phyloP scores from a whole-genome alignment of 2,329 filamentous ascomycete species.

The Colletotrichum acutatum region DNA sequence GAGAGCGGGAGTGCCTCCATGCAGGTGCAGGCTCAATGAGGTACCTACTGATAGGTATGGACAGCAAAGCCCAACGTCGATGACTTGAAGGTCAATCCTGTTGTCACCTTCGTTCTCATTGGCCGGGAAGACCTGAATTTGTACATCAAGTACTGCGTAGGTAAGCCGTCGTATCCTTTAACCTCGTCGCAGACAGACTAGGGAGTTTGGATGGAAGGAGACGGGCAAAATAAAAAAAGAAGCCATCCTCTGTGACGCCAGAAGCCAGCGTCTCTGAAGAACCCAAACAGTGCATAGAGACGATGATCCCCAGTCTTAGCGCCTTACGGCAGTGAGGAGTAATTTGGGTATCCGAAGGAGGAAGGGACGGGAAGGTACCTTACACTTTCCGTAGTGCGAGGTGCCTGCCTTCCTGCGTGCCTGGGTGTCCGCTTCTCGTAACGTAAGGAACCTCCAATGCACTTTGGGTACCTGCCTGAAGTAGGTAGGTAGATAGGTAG shows the following conservation, averaged over 20 bases:
- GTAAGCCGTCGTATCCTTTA: background rate
- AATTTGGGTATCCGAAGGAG: background rate
- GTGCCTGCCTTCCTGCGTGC: background rate
- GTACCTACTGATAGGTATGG: background rate
- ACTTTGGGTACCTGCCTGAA: constrained; percentile 1
- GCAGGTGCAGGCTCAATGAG: background rate
- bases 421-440: background rate
- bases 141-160: too few species aligned
- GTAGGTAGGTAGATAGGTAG: too few species aligned
- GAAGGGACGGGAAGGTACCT: background rate
- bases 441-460: background rate
- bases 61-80: background rate
- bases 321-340: constrained; percentile 29
- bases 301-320: constrained; percentile 28
- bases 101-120: background rate
- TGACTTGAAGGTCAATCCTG: background rate
- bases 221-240: background rate
- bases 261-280: constrained; percentile 34
- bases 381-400: background rate
- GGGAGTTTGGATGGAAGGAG: background rate
- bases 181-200: background rate
- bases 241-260: constrained; percentile 9
- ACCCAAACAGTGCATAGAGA: constrained; percentile 32
- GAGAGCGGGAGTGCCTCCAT: background rate
- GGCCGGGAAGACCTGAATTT: background rate